Evolutionary conservation across 768 basidiomycete genomes (phyloP).

Genomic region (Kondoa subrosea): DNA sequence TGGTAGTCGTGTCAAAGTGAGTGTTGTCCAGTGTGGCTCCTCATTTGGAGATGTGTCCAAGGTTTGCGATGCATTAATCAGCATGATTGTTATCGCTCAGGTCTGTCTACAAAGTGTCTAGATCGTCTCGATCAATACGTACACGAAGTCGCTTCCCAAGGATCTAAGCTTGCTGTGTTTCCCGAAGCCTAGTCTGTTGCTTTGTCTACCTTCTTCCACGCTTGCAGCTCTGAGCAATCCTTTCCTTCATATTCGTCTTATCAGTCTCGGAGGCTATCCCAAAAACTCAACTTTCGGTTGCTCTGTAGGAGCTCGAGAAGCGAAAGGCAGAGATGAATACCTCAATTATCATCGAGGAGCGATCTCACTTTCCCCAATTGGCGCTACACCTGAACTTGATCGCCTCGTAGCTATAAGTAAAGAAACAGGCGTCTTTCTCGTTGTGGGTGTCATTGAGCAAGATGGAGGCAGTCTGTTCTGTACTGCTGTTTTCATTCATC

Average conservation of each 20-base stretch:
- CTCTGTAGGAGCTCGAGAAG: conserved; percentile 10
- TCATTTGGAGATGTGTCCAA: conserved; percentile 12
- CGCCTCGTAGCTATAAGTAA: conserved; percentile 5
- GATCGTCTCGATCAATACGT: too few species aligned
- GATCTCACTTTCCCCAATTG: background rate
- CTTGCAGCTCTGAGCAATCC: background rate
- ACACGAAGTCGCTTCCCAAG: conserved; percentile 5
- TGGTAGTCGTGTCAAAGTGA: conserved; percentile 7
- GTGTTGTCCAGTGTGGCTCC: conserved; percentile 13
- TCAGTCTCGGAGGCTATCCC: conserved; percentile 15
- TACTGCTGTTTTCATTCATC: conserved; percentile 15
- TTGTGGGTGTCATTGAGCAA: conserved; percentile 17
- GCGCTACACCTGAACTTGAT: conserved; percentile 6
- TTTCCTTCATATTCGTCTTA: background rate
- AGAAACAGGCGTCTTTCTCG: conserved; percentile 12
- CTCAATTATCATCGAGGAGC: conserved; percentile 13
- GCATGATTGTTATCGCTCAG: too few species aligned
- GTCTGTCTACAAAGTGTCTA: too few species aligned
- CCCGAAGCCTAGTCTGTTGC: conserved; percentile 16
- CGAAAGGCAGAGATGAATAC: conserved; percentile 16
- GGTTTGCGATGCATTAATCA: too few species aligned
- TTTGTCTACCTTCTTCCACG: conserved; percentile 1
- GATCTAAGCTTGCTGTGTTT: conserved; percentile 15
- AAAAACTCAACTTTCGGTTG: conserved; percentile 19
- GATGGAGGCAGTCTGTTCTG: conserved; percentile 20